phyloP scores from a whole-genome alignment of 768 basidiomycete genomes.

The Boletus pseudopeckii region DNA sequence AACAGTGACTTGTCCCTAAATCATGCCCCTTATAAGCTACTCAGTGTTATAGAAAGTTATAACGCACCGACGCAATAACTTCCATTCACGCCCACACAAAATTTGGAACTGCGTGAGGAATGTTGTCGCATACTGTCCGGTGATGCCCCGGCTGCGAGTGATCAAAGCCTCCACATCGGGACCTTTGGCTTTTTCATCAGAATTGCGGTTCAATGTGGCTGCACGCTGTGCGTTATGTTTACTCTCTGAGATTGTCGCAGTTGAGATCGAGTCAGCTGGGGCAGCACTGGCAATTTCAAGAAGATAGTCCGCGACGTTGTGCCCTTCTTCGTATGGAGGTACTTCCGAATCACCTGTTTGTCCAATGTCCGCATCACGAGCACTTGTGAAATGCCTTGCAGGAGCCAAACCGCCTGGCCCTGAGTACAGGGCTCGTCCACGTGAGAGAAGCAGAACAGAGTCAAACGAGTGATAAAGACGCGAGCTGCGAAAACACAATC shows the following conservation, averaged over 20 bases:
- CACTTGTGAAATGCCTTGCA: constrained; percentile 56
- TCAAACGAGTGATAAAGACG: constrained; percentile 85
- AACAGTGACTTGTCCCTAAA: constrained; percentile 80
- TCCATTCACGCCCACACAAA: constrained; percentile 82
- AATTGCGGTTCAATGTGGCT: neutral
- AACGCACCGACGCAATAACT: constrained; percentile 62
- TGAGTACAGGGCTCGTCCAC: constrained; percentile 74
- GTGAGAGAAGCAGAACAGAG: constrained; percentile 70
- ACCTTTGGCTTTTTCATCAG: constrained; percentile 13
- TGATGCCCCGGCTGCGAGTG: constrained; percentile 11
- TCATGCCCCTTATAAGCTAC: neutral
- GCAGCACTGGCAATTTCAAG: constrained; percentile 81
- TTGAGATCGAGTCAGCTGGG: constrained; percentile 42
- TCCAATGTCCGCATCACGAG: constrained; percentile 30
- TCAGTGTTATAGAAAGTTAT: neutral
- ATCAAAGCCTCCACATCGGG: constrained; percentile 21
- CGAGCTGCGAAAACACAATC: constrained; percentile 43
- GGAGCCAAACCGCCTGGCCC: constrained; percentile 75
- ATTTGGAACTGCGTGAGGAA: constrained; percentile 89
- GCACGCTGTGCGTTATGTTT: neutral
- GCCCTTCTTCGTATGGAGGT: constrained; percentile 65
- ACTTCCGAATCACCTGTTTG: constrained; percentile 34
- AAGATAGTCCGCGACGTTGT: constrained; percentile 91
- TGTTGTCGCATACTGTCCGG: constrained; percentile 58
- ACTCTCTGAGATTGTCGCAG: constrained; percentile 19